phyloP scores from a whole-genome alignment of 2,329 filamentous ascomycete genomes.

The Fusarium denticulatum region DNA sequence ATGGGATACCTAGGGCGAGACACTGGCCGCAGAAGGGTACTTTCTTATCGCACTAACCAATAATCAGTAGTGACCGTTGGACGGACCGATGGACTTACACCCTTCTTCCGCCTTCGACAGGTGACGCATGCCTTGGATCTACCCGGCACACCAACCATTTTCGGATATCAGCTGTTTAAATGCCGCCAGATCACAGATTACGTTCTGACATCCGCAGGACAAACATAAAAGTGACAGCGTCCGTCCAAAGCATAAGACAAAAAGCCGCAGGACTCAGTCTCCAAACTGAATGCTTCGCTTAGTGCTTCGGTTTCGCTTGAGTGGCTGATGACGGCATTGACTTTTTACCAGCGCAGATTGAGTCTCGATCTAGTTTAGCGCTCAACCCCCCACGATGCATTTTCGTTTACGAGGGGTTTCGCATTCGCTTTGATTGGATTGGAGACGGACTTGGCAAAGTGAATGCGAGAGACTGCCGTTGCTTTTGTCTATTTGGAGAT shows the following conservation, averaged over 20 bases:
- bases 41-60: slow-evolving; percentile 11
- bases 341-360: slow-evolving; percentile 17
- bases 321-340: slow-evolving; percentile 24
- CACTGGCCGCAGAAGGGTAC: slow-evolving; percentile 5
- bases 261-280: not conserved
- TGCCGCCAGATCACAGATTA: too few species aligned
- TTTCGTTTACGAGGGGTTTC: not conserved
- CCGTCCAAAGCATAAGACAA: rapidly evolving
- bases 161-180: rapidly evolving
- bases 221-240: not conserved
- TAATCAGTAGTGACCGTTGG: rapidly evolving
- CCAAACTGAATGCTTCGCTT: not conserved
- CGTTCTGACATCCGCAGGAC: not conserved
- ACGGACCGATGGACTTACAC: not conserved
- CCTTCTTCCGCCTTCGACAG: slow-evolving; percentile 15
- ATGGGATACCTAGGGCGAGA: not conserved
- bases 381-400: not conserved
- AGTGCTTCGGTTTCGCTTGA: not conserved
- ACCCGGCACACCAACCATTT: slow-evolving; percentile 22
- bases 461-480: not conserved
- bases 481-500: rapidly evolving
- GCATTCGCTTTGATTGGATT: not conserved
- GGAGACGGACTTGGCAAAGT: not conserved
- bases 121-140: slow-evolving; percentile 22
- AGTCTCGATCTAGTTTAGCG: slow-evolving; percentile 22